These are phyloP conservation scores for Talaromyces sp. DNA, from an alignment of 2,329 filamentous ascomycete genomes.

Conservation along the genomic window DNA sequence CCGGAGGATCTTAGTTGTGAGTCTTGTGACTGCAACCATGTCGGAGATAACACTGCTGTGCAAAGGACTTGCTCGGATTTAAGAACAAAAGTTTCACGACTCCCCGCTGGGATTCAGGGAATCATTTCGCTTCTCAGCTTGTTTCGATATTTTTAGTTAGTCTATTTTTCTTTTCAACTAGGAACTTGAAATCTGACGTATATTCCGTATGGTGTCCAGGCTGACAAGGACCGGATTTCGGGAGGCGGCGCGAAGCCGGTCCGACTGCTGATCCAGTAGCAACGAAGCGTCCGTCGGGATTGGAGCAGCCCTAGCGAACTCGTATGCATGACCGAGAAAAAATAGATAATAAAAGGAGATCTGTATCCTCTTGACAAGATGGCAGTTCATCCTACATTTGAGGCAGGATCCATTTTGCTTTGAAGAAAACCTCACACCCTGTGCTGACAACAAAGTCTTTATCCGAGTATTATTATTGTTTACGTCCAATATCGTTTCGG, in stretches of 20 bases:
- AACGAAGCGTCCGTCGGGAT: background rate
- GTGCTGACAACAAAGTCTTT: background rate
- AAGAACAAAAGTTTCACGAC: too few relatives aligned
- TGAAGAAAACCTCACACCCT: background rate
- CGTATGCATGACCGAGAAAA: background rate
- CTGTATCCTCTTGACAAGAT: background rate
- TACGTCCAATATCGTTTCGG: too few relatives aligned
- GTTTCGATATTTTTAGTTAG: too few relatives aligned
- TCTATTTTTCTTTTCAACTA: too few relatives aligned
- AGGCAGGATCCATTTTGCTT: background rate
- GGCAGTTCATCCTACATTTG: background rate
- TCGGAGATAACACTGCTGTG: too few relatives aligned
- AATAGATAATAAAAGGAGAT: background rate
- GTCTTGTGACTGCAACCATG: too few relatives aligned
- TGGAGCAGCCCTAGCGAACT: background rate
- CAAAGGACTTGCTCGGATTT: too few relatives aligned
- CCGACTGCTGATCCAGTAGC: too few relatives aligned
- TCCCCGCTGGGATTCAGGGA: too few relatives aligned
- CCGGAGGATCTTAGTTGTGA: too few relatives aligned
- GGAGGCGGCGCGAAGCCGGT: background rate
- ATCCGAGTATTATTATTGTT: background rate
- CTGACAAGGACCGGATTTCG: background rate
- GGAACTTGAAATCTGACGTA: background rate
- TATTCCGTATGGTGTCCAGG: background rate
- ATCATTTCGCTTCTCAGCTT: too few relatives aligned